Base-by-base conservation (phyloP, 2,329 filamentous ascomycete genomes). In the Geoglossum cookeanum region DNA sequence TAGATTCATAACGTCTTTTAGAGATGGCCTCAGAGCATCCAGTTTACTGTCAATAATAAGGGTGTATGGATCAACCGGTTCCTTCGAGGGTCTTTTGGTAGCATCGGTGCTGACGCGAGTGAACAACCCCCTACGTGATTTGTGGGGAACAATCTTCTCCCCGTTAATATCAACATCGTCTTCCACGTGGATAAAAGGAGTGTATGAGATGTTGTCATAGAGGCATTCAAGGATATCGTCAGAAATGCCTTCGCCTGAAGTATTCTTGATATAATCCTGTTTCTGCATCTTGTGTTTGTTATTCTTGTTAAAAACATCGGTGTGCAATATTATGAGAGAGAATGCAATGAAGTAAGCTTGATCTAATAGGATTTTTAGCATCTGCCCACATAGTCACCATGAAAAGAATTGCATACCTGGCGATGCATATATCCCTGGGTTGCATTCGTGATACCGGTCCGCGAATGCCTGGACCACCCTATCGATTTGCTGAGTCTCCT, bases 271-370 rank as follows among this genome's bases (percentile, higher is more conserved):
- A 69, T 98, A 98, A 65, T 97, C 92, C 0, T 78, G 73, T 67
- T 94, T 94, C 66, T 94, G 89, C 92, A 98, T 98, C 71, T 98
- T 98, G 69, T 92, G 80, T 72, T 97, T 97, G 73, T 97, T 97
- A 74, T 97, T 98, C 71, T 94, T 95, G 75, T 98, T 98, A 79
- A 97, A 97, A n/a, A 94, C 87, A 67, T 98, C 92, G 0, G 92
- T 97, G 65, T 98, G 92, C 37, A 98, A 75, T 63, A 98, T 96
- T 59, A 98, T 79, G 58, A 98, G 81, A 1, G 91, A 97, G 67
- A 98, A 98, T 15, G 91, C 89, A 61, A 97, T 91, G 65, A 97
- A 95, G 68, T 97, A 96, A n/a, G 92, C 90, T 70, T 96, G 88
- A 65, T 97, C 92, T 64, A 62, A 55, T 42, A 7, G 22, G 13